Evolutionary conservation across 179 eudicot species (phyloP), one percentile per base, ranked within the genome.

Genomic region (Spergularia azorica): DNA sequence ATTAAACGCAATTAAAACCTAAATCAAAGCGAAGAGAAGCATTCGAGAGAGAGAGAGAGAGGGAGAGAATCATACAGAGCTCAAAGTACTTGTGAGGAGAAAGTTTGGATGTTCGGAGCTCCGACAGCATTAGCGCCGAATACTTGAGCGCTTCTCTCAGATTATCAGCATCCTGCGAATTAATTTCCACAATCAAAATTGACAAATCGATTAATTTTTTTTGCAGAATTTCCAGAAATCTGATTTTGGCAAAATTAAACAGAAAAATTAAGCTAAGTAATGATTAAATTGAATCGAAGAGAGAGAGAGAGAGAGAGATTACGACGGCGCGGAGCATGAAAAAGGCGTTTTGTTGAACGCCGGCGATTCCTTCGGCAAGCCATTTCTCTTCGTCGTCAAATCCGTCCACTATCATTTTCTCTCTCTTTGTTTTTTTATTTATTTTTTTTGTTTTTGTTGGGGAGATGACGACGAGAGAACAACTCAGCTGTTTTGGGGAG

Each of bases 301-400:
- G 36, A 36, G 13, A 4, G n/a, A 36, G 13, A 4, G n/a, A 4
- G 57, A 17, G 32, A 26, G 32, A 26, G 32, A 9, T 58, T 76
- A 95, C 99, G 79, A 93, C 82, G 74, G 97, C 99, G 46, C 99
- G 97, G 69, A 91, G 99, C 97, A 95, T 95, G 82, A 83, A 87
- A 76, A 93, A 95, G 75, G 97, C 97, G 83, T 93, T 95, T 75
- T 95, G 97, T 77, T 95, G 99, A 74, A 93, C 88, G 67, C 92
- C 93, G 75, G 97, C 88, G 88, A 95, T 88, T 58, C 91, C 99
- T 43, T 94, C 90, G 18, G 97, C 91, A 26, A 95, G 92, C 89
- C 89, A 95, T 83, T 93, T 95, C 76, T 95, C 99, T 87, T 95
- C 97, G 84, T 91, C 97, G 13, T 91, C 97, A 9, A 86, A 79